Base-by-base conservation (phyloP, 2,329 filamentous ascomycete genomes). In the Stromatinia cepivora region DNA sequence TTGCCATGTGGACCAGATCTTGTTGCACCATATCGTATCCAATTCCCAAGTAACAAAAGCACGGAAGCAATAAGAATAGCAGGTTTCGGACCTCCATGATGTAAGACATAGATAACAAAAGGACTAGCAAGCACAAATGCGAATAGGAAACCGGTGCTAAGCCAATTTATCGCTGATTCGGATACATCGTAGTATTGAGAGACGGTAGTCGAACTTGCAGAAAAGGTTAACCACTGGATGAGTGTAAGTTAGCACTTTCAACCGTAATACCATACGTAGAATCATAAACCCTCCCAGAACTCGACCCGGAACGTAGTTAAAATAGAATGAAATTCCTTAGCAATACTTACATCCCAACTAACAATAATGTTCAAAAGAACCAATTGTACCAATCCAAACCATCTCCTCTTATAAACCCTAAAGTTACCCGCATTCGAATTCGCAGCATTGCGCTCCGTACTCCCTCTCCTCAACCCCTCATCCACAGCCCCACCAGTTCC, bases 281-380 rank as follows among this genome's bases (percentile, higher is more conserved):
- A 62, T 28, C n/a, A 62, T 25, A 22, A 34, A 25, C 3, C 28
- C 15, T 28, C 6, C 31, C 11, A 50, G 31, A 36, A 8, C 13
- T 6, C 13, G 28, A 22, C 20, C 20, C 22, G 4, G 50, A 7
- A 20, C 10, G 1, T 20, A 13, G 6, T 53, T 42, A 8, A 36
- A n/a, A 20, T 34, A 10, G 53, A 45, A 20, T 25, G 31, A 28
- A 64, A 64, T 52, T 52, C 15, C n/a, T 3, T 28, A 52, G 61
- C 10, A 63, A 39, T 52, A 89, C 92, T 84, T 85, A 95, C 92
- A 86, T 96, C 93, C 94, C 94, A 98, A 77, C 92, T 96, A 54
- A 97, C 90, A 71, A 98, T 88, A 69, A 97, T 90, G 79, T 98
- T 99, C 81, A 98, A 83, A 76, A 98, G 81, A 9, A 93, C 90